A percentile compares a stretch with the other conserved stretches of the same genome.
Evolutionary conservation across 2,329 filamentous ascomycete species (phyloP).

Genomic region (Stagonosporopsis rhizophila): DNA sequence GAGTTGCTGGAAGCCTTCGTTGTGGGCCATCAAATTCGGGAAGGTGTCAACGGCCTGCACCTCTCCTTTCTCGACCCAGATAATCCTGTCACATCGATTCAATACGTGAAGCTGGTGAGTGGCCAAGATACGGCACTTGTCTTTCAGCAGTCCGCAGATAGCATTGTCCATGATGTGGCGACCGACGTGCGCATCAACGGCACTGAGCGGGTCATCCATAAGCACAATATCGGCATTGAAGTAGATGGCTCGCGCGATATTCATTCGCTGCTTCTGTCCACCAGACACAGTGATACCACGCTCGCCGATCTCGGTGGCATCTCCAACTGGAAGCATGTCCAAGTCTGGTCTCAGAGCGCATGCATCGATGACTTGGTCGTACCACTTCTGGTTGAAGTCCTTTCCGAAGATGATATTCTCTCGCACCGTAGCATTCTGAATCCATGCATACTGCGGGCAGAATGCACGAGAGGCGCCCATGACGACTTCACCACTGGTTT

Average conservation of each 20-base stretch:
- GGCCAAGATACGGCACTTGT: slow-evolving; percentile 89
- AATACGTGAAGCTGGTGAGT: slow-evolving; percentile 96
- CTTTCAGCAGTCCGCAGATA: slow-evolving; percentile 84
- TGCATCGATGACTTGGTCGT: slow-evolving; percentile 80
- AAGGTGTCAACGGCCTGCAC: slow-evolving; percentile 90
- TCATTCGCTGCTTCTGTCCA: slow-evolving; percentile 92
- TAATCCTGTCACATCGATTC: slow-evolving; percentile 86
- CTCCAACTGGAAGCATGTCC: slow-evolving; percentile 90
- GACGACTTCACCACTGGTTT: slow-evolving; percentile 74
- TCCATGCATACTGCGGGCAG: slow-evolving; percentile 97
- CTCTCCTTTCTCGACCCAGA: slow-evolving; percentile 88
- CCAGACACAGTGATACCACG: slow-evolving; percentile 94
- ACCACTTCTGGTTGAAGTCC: slow-evolving; percentile 75
- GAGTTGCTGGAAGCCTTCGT: slow-evolving; percentile 78
- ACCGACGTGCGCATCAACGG: slow-evolving; percentile 66
- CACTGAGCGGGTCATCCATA: slow-evolving; percentile 70
- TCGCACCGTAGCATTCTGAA: slow-evolving; percentile 86
- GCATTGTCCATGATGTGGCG: slow-evolving; percentile 88
- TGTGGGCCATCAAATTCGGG: slow-evolving; percentile 80
- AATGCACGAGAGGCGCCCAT: slow-evolving; percentile 85
- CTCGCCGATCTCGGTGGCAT: slow-evolving; percentile 92
- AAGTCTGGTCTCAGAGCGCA: slow-evolving; percentile 86
- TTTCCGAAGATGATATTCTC: slow-evolving; percentile 94
- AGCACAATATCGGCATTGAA: slow-evolving; percentile 68
- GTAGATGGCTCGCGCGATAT: slow-evolving; percentile 83